Evolutionary conservation across 2,329 filamentous ascomycete genomes (phyloP).

Genomic region (Chaetomium sp.): DNA sequence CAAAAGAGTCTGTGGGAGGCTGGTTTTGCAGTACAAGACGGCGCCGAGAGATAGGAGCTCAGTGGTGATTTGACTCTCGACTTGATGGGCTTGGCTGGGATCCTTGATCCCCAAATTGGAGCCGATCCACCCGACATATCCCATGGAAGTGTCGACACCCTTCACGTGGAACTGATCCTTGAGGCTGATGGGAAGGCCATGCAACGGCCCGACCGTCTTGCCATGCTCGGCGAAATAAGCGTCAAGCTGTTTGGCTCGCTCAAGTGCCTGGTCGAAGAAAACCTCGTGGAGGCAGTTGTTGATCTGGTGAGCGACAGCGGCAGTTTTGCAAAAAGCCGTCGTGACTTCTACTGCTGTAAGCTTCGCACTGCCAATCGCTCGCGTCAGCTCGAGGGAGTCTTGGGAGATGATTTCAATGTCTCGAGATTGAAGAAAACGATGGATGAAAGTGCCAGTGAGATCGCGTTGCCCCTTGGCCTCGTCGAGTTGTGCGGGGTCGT

Average conservation of each 20-base stretch:
- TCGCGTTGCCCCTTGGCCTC: no score
- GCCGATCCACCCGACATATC: slow-evolving; percentile 29
- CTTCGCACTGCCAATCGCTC: not conserved
- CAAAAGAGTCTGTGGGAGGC: no score
- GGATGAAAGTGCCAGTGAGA: no score
- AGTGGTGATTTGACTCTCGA: slow-evolving; percentile 26
- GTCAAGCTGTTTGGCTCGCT: slow-evolving; percentile 43
- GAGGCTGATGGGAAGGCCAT: slow-evolving; percentile 52
- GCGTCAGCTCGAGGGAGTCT: slow-evolving; percentile 1
- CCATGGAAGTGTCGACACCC: slow-evolving; percentile 42
- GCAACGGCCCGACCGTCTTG: slow-evolving; percentile 48
- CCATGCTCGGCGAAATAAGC: slow-evolving; percentile 35
- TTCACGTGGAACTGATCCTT: slow-evolving; percentile 39
- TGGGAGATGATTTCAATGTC: no score
- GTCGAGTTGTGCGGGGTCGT: no score
- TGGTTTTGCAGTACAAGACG: no score
- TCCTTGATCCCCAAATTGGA: slow-evolving; percentile 18
- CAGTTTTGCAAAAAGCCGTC: slow-evolving; percentile 49
- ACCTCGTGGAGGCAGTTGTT: slow-evolving; percentile 46
- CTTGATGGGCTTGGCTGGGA: slow-evolving; percentile 11
- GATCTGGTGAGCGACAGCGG: slow-evolving; percentile 51
- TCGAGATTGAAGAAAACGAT: no score
- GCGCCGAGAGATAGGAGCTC: slow-evolving; percentile 16
- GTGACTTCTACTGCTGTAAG: slow-evolving; percentile 40
- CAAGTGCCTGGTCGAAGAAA: slow-evolving; percentile 43